Percentiles rank a stretch among this genome's conserved stretches.
phyloP scores from a whole-genome alignment of 148 eudicot species.

The Chenopodium berlandieri region DNA sequence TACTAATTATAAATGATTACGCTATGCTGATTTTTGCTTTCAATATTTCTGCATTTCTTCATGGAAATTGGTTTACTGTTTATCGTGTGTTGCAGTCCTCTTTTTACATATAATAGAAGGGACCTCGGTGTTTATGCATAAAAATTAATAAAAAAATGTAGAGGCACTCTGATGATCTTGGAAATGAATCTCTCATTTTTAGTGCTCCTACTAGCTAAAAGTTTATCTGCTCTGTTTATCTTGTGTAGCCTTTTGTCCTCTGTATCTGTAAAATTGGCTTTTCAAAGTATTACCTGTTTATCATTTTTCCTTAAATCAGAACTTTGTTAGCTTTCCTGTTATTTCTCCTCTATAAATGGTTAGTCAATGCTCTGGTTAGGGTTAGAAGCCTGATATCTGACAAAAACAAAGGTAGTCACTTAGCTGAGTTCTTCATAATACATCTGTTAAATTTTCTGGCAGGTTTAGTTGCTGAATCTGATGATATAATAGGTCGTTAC shows the following conservation, averaged over 20 bases:
- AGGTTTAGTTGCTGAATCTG: neutral
- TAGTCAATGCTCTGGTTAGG: neutral
- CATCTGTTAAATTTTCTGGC: neutral
- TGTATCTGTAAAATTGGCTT: neutral
- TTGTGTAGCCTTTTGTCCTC: neutral
- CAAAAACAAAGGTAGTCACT: neutral
- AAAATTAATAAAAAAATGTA: too few relatives aligned
- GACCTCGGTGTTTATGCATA: neutral
- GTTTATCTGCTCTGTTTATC: neutral
- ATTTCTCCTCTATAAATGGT: neutral
- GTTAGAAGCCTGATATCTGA: neutral
- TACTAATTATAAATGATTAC: neutral
- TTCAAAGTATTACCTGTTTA: neutral
- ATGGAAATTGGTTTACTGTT: neutral
- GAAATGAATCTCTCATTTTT: neutral
- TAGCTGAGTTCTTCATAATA: neutral
- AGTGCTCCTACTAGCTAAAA: neutral
- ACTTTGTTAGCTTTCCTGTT: neutral
- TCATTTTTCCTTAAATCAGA: neutral
- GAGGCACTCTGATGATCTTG: neutral
- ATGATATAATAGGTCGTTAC: neutral
- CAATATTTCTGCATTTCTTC: neutral
- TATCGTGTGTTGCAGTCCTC: neutral
- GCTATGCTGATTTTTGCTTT: neutral
- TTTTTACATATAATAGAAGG: neutral